These are phyloP conservation scores for Tephrocybe sp. DNA, from an alignment of 768 basidiomycete species.

Conservation along the genomic window DNA sequence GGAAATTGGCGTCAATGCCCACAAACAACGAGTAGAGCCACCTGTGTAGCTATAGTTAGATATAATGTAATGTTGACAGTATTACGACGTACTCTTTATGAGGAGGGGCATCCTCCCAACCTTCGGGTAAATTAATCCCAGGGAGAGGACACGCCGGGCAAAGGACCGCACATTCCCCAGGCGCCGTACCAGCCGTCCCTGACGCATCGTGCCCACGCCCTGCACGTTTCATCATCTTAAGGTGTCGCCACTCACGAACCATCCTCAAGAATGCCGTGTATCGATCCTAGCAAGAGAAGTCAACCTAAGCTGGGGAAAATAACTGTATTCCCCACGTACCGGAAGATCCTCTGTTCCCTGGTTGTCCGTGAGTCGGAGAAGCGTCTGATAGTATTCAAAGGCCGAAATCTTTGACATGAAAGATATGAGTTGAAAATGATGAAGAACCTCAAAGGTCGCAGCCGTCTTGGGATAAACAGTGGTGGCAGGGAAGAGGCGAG, in stretches of 20 bases:
- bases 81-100: slow-evolving; percentile 12
- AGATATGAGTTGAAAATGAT: slow-evolving; percentile 18
- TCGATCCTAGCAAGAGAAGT: no score
- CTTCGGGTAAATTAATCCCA: slow-evolving; percentile 20
- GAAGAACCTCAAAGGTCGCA: slow-evolving; percentile 4
- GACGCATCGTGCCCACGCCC: slow-evolving; percentile 12
- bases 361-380: slow-evolving; percentile 15
- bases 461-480: slow-evolving; percentile 15
- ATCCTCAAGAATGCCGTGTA: no score
- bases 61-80: no score
- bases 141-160: slow-evolving; percentile 19
- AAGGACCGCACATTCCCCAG: slow-evolving; percentile 21
- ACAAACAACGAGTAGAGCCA: slow-evolving; percentile 26
- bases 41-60: no score
- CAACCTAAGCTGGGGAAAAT: no score
- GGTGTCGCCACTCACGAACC: slow-evolving; percentile 14
- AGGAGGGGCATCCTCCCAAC: slow-evolving; percentile 17
- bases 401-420: slow-evolving; percentile 20
- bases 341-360: neutral
- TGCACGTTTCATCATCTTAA: slow-evolving; percentile 13
- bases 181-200: slow-evolving; percentile 8
- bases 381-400: slow-evolving; percentile 18
- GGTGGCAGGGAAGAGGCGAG: slow-evolving; percentile 19
- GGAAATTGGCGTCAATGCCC: no score
- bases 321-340: no score